Evolutionary conservation across 2,329 filamentous ascomycete species (phyloP).

Genomic region (Xylariaceae sp.): DNA sequence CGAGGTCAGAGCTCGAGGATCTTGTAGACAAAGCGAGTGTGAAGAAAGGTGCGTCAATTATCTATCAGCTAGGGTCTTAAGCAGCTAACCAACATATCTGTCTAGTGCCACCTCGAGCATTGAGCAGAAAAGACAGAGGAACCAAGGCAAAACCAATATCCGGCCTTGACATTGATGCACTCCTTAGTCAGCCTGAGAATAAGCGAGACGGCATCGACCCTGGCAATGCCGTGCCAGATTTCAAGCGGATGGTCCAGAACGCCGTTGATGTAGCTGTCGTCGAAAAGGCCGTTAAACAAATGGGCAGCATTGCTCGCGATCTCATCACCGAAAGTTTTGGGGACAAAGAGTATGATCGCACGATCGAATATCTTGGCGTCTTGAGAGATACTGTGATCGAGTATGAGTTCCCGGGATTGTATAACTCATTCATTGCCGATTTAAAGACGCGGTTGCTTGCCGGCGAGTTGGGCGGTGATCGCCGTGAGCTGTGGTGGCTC

Average conservation of each 20-base stretch:
- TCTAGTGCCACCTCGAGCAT: conserved; percentile 72
- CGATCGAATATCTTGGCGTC: conserved; percentile 69
- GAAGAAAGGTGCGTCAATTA: conserved; percentile 62
- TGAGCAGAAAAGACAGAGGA: conserved; percentile 62
- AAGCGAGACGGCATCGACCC: conserved; percentile 42
- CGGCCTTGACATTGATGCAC: conserved; percentile 77
- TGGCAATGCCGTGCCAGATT: conserved; percentile 82
- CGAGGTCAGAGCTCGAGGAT: conserved; percentile 54
- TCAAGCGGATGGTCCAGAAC: conserved; percentile 70
- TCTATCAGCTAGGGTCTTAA: conserved; percentile 5
- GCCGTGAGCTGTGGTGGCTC: conserved; percentile 78
- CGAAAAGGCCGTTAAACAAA: conserved; percentile 66
- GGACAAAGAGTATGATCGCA: conserved; percentile 68
- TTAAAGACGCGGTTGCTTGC: conserved; percentile 70
- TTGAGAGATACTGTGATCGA: conserved; percentile 74
- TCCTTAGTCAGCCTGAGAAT: conserved; percentile 49
- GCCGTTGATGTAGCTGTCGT: conserved; percentile 60
- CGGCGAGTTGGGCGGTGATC: conserved; percentile 69
- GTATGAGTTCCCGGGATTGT: conserved; percentile 70
- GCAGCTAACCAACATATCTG: conserved; percentile 24
- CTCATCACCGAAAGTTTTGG: conserved; percentile 72
- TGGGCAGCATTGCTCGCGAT: conserved; percentile 65
- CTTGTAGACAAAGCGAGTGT: conserved; percentile 70
- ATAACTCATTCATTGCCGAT: conserved; percentile 67
- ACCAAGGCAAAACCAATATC: conserved; percentile 77